Conservation (phyloP, 768 basidiomycete species). For the Atractiella rhizophila region DNA sequence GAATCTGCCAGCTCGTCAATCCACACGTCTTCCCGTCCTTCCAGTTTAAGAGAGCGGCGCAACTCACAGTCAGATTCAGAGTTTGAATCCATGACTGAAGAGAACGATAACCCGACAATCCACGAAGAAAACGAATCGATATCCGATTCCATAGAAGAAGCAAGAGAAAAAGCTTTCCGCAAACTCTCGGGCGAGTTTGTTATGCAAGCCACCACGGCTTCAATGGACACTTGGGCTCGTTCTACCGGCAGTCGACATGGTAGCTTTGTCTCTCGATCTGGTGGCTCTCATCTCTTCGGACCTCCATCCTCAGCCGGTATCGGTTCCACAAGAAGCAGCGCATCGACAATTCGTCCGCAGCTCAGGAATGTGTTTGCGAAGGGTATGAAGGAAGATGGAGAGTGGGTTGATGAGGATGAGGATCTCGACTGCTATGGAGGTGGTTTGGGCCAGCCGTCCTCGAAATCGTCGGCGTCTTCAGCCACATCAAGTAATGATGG, state of each 20-base stretch:
- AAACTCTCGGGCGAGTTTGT: constrained; percentile 5
- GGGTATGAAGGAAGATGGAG: neutral
- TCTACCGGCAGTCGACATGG: too few species aligned
- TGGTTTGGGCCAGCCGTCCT: constrained; percentile 11
- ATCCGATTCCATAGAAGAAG: neutral
- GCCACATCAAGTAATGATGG: neutral
- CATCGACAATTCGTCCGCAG: constrained; percentile 3
- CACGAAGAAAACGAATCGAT: constrained; percentile 6
- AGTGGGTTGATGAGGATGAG: constrained; percentile 9
- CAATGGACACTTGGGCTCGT: too few species aligned
- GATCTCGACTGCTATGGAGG: constrained; percentile 9
- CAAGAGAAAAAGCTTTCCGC: constrained; percentile 3
- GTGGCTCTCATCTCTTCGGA: constrained; percentile 5
- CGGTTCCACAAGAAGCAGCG: neutral
- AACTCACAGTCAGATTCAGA: neutral
- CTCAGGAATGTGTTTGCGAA: constrained; percentile 13
- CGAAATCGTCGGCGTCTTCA: neutral
- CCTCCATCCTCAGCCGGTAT: constrained; percentile 10
- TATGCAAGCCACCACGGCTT: neutral
- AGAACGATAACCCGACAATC: constrained; percentile 5
- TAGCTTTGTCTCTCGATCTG: neutral
- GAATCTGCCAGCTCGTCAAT: constrained; percentile 1
- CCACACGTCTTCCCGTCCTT: neutral
- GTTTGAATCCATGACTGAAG: neutral
- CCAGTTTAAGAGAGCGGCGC: too few species aligned